phyloP scores from a whole-genome alignment of 1,139 yeast genomes.

The Saccharomyces pastorianus region DNA sequence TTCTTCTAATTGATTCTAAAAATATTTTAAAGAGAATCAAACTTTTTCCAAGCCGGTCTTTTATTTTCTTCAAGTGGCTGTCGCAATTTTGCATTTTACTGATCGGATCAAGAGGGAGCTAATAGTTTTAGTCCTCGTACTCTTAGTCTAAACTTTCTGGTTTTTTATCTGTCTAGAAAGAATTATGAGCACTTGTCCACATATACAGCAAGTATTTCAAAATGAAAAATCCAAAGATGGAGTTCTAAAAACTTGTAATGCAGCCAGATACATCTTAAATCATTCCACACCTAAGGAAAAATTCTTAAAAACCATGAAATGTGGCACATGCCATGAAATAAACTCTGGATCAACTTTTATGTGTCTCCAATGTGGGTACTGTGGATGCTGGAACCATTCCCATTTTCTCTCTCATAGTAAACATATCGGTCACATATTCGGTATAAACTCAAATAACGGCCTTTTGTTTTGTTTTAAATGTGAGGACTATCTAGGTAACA shows the following conservation, averaged over 20 bases:
- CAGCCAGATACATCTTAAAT: conserved; percentile 20
- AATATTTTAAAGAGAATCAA: neutral
- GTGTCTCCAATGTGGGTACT: conserved; percentile 78
- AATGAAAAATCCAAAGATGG: conserved; percentile 24
- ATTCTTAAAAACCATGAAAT: conserved; percentile 19
- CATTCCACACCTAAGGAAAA: conserved; percentile 18
- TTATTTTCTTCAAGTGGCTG: neutral
- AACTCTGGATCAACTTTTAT: conserved; percentile 46
- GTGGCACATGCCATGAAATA: conserved; percentile 28
- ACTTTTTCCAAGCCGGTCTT: neutral
- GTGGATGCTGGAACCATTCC: conserved; percentile 56
- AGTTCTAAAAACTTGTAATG: conserved; percentile 24
- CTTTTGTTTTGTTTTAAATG: conserved; percentile 72
- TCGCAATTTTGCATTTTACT: neutral
- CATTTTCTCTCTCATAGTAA: conserved; percentile 62
- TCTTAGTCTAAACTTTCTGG: neutral
- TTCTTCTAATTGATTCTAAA: neutral
- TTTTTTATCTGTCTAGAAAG: neutral
- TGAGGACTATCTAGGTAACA: conserved; percentile 58
- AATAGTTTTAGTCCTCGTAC: neutral
- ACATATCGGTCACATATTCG: conserved; percentile 61
- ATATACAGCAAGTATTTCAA: conserved; percentile 24
- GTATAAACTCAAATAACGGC: conserved; percentile 40
- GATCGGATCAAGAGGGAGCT: neutral
- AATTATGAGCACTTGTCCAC: conserved; percentile 7